Base-by-base conservation (phyloP, 1,139 yeast species). In the Candida neerlandica region DNA sequence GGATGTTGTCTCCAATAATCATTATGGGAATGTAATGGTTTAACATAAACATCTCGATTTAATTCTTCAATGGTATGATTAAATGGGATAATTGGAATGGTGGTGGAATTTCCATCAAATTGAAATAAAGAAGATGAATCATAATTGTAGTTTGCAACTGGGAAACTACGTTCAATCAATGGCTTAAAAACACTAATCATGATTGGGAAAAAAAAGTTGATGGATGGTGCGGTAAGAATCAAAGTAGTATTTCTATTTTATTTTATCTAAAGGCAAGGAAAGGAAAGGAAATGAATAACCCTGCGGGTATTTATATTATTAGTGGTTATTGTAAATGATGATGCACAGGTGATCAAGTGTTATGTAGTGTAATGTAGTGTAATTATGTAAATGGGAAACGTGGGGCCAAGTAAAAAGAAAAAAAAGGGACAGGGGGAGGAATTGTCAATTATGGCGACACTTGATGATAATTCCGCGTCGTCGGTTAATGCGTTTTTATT, bases 1-100 rank as follows among this genome's bases (percentile, higher is more conserved):
- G 94, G 94, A 4, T 69, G 62, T 2, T 63, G 55, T 55, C 92
- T 70, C 90, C 89, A 85, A 63, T 87, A 87, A 61, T 87, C 94
- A 60, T 86, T 87, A 61, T 87, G 94, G 0, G 90, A 84, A 58
- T 86, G 94, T 18, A 85, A 70, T 5, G 81, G 80, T 47, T 75
- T 72, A 30, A 78, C 64, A 33, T 71, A 64, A 0, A 81, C 81
- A 56, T 81, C 84, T 46, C 80, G 66, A 2, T 82, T 82, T 39
- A 82, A 60, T 14, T 60, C 55, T 50, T 74, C 78, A 1, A 70
- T 55, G 2, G 65, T 58, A 33, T 52, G 49, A 34, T 56, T 53
- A 21, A 55, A 47, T 11, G 56, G 56, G 35, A 53, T 26, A 5
- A 45, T 43, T 14, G 58, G 56, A 1, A 57, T 54, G 5, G 43